Conservation (phyloP, 2,329 filamentous ascomycete genomes). For the Ustulina deusta region DNA sequence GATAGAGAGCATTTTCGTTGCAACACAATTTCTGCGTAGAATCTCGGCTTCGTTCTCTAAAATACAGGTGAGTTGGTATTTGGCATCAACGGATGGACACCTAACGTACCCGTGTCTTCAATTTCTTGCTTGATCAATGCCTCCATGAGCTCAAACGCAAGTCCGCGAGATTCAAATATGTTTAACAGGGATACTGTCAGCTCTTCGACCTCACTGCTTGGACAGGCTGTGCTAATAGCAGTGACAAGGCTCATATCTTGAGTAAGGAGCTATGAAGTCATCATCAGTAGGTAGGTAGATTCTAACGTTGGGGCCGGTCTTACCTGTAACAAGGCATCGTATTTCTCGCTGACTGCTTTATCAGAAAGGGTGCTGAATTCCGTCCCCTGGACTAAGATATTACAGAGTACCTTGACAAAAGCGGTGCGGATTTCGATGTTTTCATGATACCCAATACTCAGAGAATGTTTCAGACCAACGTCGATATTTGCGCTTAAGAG, state of each 20-base stretch:
- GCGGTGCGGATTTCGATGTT: constrained; percentile 77
- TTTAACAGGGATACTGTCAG: constrained; percentile 75
- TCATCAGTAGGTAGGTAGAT: constrained; percentile 24
- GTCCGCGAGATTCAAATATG: constrained; percentile 75
- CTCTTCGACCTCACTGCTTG: constrained; percentile 76
- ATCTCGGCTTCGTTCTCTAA: constrained; percentile 75
- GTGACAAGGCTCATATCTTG: constrained; percentile 72
- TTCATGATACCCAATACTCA: constrained; percentile 78
- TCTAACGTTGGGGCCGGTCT: constrained; percentile 38
- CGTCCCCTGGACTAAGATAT: constrained; percentile 77
- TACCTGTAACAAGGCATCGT: constrained; percentile 72
- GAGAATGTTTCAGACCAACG: constrained; percentile 75
- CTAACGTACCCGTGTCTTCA: constrained; percentile 68
- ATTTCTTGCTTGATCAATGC: constrained; percentile 76
- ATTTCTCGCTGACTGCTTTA: constrained; percentile 75
- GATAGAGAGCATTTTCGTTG: constrained; percentile 78
- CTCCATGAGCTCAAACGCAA: constrained; percentile 72
- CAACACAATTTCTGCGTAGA: constrained; percentile 74
- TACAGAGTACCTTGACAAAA: constrained; percentile 77
- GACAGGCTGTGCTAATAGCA: constrained; percentile 74
- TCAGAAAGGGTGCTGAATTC: constrained; percentile 78
- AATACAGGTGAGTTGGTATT: constrained; percentile 20
- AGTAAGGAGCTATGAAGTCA: constrained; percentile 64
- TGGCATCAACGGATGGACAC: constrained; percentile 11
- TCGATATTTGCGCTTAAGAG: constrained; percentile 78